Conservation (phyloP, 2,329 filamentous ascomycete genomes). For the Aspergillus pseudonomiae region DNA sequence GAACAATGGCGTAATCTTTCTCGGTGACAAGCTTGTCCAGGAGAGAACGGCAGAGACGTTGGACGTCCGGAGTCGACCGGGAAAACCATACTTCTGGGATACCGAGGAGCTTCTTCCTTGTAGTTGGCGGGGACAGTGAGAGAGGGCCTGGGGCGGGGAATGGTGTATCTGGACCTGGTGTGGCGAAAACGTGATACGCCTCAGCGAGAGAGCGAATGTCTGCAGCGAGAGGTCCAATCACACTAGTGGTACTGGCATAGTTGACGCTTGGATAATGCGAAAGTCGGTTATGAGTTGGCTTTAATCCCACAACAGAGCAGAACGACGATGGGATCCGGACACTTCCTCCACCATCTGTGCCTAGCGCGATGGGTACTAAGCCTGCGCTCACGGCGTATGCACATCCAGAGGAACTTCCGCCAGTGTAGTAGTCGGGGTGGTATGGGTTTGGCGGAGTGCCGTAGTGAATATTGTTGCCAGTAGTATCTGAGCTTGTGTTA, state of each 20-base stretch:
- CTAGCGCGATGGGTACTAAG: constrained; percentile 52
- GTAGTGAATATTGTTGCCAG: constrained; percentile 70
- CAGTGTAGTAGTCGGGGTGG: constrained; percentile 71
- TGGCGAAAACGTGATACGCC: constrained; percentile 74
- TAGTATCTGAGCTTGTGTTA: constrained; percentile 53
- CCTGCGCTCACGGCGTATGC: constrained; percentile 68
- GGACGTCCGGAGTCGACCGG: constrained; percentile 63
- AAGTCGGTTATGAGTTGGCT: constrained; percentile 64
- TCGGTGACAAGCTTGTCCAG: constrained; percentile 51
- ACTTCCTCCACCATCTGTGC: constrained; percentile 70
- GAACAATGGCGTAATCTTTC: constrained; percentile 41
- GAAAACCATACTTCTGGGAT: constrained; percentile 67
- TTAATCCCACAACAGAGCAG: constrained; percentile 75
- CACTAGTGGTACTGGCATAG: constrained; percentile 60
- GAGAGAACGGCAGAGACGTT: constrained; percentile 59
- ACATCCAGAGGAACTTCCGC: constrained; percentile 72
- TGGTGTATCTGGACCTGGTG: constrained; percentile 62
- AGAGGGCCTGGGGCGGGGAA: constrained; percentile 52
- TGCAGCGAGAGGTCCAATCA: constrained; percentile 70
- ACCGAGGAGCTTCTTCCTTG: constrained; percentile 63
- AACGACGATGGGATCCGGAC: constrained; percentile 69
- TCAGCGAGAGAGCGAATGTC: constrained; percentile 72
- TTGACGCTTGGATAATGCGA: constrained; percentile 58
- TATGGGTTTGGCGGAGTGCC: constrained; percentile 74
- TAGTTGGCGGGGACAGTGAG: constrained; percentile 46